Base-by-base conservation (phyloP, 345 rosid species). In the Physaria fendleri region DNA sequence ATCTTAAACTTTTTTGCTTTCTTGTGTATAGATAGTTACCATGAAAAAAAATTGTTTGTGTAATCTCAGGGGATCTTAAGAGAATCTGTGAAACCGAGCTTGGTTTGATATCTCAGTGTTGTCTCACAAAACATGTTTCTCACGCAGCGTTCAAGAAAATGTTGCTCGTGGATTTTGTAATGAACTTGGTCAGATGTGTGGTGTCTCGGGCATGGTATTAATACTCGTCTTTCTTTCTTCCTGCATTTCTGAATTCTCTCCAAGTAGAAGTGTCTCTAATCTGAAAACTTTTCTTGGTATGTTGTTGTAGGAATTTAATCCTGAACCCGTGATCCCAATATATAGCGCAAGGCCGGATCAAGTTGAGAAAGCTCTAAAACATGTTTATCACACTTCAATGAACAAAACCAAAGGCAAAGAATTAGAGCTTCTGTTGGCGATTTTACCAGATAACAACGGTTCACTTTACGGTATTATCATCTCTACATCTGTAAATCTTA, bases 171-270 rank as follows among this genome's bases (percentile, higher is more conserved):
- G 90, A 9, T 94, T 94, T 62, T 94, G 95, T 76, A 81, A 48
- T 69, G 99, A 94, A 48, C 96, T 94, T 66, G 85, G 81, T 65
- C 97, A 94, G 70, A 90, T 90, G 97, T 94, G 99, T 52, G 90
- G 87, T 82, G 84, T 94, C 17, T 94, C 96, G n/a, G 99, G 99
- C 76, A 94, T 94, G 99, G 99, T 93, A 59, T 79, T 3, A n/a
- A 16, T 8, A 44, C 4, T 25, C 1, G 1, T 24, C 44, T 11
- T 28, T 25, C 15, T 27, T 14, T 42, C 29, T 17, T 18, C 16
- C 43, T 44, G 23, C 25, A 8, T 32, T 38, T 58, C 8, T 22
- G 0, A 5, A 15, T 4, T 6, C n/a, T 35, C 5, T 59, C n/a
- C 14, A 1, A 4, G 17, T 23, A 2, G 5, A 50, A 33, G 14